phyloP scores from a whole-genome alignment of 2,329 filamentous ascomycete genomes.

The Xylariaceae sp. region DNA sequence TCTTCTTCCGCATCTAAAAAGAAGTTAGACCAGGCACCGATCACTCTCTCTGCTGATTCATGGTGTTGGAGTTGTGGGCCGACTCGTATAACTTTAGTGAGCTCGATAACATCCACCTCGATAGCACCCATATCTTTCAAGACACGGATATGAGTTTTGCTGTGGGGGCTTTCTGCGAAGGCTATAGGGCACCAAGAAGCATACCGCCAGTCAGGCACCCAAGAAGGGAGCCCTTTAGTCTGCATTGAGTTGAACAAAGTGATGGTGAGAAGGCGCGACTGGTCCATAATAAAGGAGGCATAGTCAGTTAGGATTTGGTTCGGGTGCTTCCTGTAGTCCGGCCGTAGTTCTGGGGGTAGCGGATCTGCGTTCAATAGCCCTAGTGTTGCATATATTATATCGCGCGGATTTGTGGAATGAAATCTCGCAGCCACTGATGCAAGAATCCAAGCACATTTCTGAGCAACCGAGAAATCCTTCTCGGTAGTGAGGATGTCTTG shows the following conservation, averaged over 20 bases:
- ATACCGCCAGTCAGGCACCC: constrained; percentile 24
- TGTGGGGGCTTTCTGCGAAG: neutral
- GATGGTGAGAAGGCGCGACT: constrained; percentile 5
- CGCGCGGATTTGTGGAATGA: constrained; percentile 14
- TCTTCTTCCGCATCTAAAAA: constrained; percentile 2
- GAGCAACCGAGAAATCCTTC: neutral
- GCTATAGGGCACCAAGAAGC: neutral
- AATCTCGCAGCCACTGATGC: constrained; percentile 8
- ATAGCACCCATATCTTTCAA: neutral
- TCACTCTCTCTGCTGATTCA: neutral
- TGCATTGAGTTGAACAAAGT: constrained; percentile 25
- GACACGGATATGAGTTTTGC: neutral
- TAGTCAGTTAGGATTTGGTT: constrained; percentile 12
- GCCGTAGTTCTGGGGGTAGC: neutral
- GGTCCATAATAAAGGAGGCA: constrained; percentile 14
- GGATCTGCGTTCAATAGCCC: constrained; percentile 3
- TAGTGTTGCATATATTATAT: constrained; percentile 19
- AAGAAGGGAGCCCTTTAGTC: constrained; percentile 19
- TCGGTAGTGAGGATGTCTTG: neutral
- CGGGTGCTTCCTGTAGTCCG: constrained; percentile 15
- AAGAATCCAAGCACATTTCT: constrained; percentile 17
- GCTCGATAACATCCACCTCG: constrained; percentile 15
- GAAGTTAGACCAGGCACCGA: constrained; percentile 6
- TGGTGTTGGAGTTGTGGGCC: neutral
- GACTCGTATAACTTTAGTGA: constrained; percentile 1